Base-by-base conservation (phyloP, 352 stramenopile species). In the Phytophthora vignae region DNA sequence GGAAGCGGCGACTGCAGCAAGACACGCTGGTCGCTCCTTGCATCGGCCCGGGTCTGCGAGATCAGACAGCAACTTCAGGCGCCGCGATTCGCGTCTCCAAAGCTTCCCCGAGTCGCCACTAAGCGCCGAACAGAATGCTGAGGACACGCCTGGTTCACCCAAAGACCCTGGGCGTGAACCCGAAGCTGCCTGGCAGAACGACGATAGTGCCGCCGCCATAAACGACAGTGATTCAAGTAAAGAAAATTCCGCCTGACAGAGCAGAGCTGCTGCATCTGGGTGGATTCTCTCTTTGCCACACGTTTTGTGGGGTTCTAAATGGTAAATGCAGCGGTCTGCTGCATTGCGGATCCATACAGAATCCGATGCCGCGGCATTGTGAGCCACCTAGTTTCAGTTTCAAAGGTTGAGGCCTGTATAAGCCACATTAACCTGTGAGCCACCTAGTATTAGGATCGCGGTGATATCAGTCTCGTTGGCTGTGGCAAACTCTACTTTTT, bases 361-460 rank as follows among this genome's bases (percentile, higher is more conserved):
- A 44, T 44, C 17, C 11, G 6, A 14, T 44, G 15, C 17, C 36
- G 36, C 36, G 36, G 36, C 12, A 44, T 44, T 44, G 36, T 49
- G 42, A 49, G 15, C 42, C 42, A 49, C n/a, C 42, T n/a, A 49
- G 36, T 44, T n/a, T n/a, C n/a, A n/a, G n/a, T n/a, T n/a, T n/a
- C n/a, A n/a, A n/a, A n/a, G n/a, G n/a, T n/a, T n/a, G n/a, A n/a
- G n/a, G n/a, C n/a, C n/a, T n/a, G n/a, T n/a, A n/a, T n/a, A n/a
- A n/a, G n/a, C n/a, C n/a, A n/a, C n/a, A n/a, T n/a, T n/a, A n/a
- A n/a, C n/a, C n/a, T n/a, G n/a, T n/a, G n/a, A n/a, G n/a, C n/a
- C n/a, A n/a, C n/a, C n/a, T n/a, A n/a, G n/a, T n/a, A n/a, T n/a
- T 44, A 33, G 29, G 29, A 44, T 44, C 15, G 36, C 36, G 29